These are phyloP conservation scores for Aspergillus bertholletiae DNA, from an alignment of 495 filamentous ascomycete species.

Conservation along the genomic window DNA sequence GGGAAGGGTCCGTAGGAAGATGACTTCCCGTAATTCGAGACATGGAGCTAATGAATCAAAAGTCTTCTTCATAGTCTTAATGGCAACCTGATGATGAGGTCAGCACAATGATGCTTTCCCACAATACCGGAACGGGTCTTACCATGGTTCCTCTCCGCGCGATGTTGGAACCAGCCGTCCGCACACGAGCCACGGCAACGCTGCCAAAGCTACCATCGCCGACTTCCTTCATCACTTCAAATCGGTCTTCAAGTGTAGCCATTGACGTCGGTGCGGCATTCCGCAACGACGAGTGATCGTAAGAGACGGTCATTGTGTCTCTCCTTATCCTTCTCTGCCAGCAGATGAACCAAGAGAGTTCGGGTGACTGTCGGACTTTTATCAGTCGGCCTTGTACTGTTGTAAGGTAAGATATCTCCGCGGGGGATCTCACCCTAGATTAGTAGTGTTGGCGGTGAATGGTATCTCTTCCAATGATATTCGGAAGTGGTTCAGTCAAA, in stretches of 20 bases:
- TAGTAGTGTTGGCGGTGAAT: constrained; percentile 14
- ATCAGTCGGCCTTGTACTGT: constrained; percentile 1
- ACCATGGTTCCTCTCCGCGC: constrained; percentile 92
- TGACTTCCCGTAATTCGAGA: constrained; percentile 90
- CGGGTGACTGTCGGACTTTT: constrained; percentile 6
- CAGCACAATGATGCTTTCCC: constrained; percentile 6
- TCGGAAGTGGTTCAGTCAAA: constrained; percentile 17
- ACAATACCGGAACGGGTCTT: constrained; percentile 35
- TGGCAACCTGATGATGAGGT: constrained; percentile 71
- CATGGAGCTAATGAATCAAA: constrained; percentile 90
- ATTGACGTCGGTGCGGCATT: constrained; percentile 48
- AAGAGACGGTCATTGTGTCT: constrained; percentile 63
- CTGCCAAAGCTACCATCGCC: constrained; percentile 99
- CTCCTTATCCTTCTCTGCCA: constrained; percentile 37
- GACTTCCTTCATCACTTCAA: constrained; percentile 96
- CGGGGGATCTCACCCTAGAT: background rate
- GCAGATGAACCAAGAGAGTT: constrained; percentile 37
- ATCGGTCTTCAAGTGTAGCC: constrained; percentile 73
- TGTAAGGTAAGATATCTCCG: background rate
- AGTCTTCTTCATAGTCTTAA: constrained; percentile 99
- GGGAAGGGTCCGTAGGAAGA: constrained; percentile 88
- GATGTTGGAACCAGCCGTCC: constrained; percentile 82
- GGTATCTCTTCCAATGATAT: constrained; percentile 13
- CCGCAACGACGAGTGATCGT: constrained; percentile 56
- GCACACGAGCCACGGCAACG: constrained; percentile 85